phyloP scores from a whole-genome alignment of 345 rosid species.

The Microcos paniculata region DNA sequence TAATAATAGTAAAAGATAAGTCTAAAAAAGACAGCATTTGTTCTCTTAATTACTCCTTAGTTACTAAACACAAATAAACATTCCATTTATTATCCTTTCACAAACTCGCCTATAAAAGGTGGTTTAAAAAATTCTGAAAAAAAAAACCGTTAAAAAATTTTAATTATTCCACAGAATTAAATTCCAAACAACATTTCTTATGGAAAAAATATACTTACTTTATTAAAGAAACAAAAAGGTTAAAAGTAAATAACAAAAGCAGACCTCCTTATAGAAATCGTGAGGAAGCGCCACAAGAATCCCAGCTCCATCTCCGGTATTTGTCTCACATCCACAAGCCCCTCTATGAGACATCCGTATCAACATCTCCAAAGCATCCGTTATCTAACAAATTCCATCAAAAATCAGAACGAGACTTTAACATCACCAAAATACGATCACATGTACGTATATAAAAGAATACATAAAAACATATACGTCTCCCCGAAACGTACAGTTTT shows the following conservation, averaged over 20 bases:
- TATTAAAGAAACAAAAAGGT: neutral
- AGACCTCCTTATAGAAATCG: constrained; percentile 69
- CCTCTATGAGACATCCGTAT: constrained; percentile 95
- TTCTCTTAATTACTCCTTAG: neutral
- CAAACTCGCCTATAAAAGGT: neutral
- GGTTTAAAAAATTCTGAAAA: neutral
- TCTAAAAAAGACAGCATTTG: neutral
- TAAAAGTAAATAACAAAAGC: neutral
- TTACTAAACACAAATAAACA: neutral
- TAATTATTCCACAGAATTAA: neutral
- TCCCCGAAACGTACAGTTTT: constrained; percentile 57
- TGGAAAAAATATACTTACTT: neutral
- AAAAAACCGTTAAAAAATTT: neutral
- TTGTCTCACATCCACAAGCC: constrained; percentile 97
- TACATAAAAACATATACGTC: neutral
- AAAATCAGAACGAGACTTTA: neutral
- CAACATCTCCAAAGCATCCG: constrained; percentile 97
- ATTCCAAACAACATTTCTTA: neutral
- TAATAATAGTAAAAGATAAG: constrained; percentile 1
- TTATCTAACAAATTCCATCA: constrained; percentile 41
- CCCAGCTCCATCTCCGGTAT: constrained; percentile 99
- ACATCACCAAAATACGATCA: neutral
- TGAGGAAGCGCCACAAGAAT: constrained; percentile 92
- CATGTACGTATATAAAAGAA: neutral
- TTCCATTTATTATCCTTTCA: neutral